Evolutionary conservation across 805 yeast species (phyloP).

Genomic region (Kregervanrija delftensis): DNA sequence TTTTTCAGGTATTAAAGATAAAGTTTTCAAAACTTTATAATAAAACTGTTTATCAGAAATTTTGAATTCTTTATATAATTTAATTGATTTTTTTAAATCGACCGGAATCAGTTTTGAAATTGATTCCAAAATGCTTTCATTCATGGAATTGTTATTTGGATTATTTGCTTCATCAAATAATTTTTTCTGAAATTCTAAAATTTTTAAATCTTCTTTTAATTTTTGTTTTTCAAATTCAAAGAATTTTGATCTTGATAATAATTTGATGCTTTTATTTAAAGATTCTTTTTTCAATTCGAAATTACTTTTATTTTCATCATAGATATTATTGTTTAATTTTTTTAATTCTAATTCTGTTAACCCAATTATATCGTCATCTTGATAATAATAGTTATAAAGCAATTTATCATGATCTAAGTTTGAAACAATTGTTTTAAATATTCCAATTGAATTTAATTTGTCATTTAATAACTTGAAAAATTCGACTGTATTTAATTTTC

Average conservation of each 20-base stretch:
- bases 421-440: conserved; percentile 31
- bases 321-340: neutral
- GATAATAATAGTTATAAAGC: conserved; percentile 52
- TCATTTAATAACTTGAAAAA: conserved; percentile 60
- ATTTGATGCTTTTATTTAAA: conserved; percentile 23
- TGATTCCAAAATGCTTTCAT: conserved; percentile 39
- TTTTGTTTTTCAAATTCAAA: conserved; percentile 31
- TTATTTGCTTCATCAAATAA: conserved; percentile 14
- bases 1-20: conserved; percentile 43
- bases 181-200: conserved; percentile 38
- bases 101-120: conserved; percentile 36
- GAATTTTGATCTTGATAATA: conserved; percentile 27
- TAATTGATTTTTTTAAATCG: conserved; percentile 44
- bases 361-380: conserved; percentile 51
- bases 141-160: neutral
- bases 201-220: conserved; percentile 37
- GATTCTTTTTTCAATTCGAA: conserved; percentile 17
- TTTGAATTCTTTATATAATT: conserved; percentile 45
- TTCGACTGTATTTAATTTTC: conserved; percentile 53
- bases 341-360: conserved; percentile 23
- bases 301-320: conserved; percentile 15
- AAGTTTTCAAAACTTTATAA: conserved; percentile 43
- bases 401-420: conserved; percentile 28
- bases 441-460: conserved; percentile 32
- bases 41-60: conserved; percentile 52